Percentiles rank a stretch among this genome's conserved stretches.
Conservation (phyloP, 75 land plant genomes). For the Sequoia sempervirens region DNA sequence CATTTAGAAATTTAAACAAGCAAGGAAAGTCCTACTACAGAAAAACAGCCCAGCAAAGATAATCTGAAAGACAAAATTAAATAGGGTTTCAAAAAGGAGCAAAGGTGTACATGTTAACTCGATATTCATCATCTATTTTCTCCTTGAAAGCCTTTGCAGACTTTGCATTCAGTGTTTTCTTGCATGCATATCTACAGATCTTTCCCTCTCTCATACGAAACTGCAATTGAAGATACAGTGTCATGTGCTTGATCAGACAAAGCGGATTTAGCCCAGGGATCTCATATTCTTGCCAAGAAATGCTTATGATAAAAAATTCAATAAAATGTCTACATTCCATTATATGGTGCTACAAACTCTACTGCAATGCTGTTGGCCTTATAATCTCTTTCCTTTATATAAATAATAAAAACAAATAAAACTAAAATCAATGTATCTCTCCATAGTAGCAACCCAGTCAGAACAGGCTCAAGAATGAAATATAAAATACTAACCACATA, state of each 20-base stretch:
- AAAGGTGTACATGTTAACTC: conserved; percentile 60
- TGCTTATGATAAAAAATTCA: background rate
- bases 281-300: background rate
- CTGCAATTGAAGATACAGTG: conserved; percentile 16
- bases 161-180: conserved; percentile 31
- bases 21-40: background rate
- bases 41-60: background rate
- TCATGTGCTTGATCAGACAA: background rate
- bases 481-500: conserved; percentile 39
- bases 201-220: conserved; percentile 55
- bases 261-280: background rate
- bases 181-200: conserved; percentile 45
- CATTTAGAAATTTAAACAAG: background rate
- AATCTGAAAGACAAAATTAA: background rate
- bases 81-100: background rate
- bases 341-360: background rate
- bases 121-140: conserved; percentile 71
- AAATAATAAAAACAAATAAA: background rate
- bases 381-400: background rate
- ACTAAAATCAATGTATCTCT: background rate
- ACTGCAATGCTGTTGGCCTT: background rate
- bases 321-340: background rate
- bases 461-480: background rate
- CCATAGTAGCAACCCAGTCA: background rate
- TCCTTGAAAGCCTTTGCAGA: conserved; percentile 53